Evolutionary conservation across 257 asterid genomes (phyloP), one percentile per base, ranked within the genome.

Genomic region (Verbena officinalis): DNA sequence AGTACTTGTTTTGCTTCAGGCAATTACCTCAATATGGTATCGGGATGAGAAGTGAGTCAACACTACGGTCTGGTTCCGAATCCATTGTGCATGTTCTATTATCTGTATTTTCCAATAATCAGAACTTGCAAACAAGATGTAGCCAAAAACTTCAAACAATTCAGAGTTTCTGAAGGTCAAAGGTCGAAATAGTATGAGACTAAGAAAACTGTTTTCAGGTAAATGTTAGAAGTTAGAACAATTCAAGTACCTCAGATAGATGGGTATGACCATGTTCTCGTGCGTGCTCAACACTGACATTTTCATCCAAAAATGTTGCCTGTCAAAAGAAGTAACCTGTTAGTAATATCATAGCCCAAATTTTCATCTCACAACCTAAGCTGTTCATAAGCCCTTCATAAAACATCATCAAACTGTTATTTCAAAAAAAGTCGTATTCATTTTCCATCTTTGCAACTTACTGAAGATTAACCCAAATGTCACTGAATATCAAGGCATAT

Each of bases 281-380:
- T 33, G 97, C 95, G 46, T 87, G 95, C 80, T 90, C 91, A 50
- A 86, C 76, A 30, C 89, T 76, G 78, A 78, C 79, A 34, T 52
- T 76, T 30, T 93, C 97, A 75, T 93, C 97, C 80, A 93, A 79
- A 78, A 93, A 93, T 12, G 99, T 93, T 21, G 97, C 97, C 99
- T 93, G 95, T 51, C 42, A 53, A 62, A 66, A 75, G 15, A 74
- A 70, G n/a, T 20, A 14, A 40, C 22, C 9, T 30, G 7, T 30
- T 30, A 30, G 36, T 30, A 30, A 30, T 30, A 30, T 16, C 16
- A 44, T 45, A 52, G 43, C 23, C 45, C 23, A 59, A n/a, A n/a
- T n/a, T n/a, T n/a, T n/a, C n/a, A n/a, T n/a, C n/a, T 8, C 51
- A 7, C 54, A 46, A 30, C 13, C n/a, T 36, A 3, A 27, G 36